Percentiles rank a stretch among this genome's conserved stretches.
phyloP scores from a whole-genome alignment of 2,329 filamentous ascomycete species.

The Fusarium concolor region DNA sequence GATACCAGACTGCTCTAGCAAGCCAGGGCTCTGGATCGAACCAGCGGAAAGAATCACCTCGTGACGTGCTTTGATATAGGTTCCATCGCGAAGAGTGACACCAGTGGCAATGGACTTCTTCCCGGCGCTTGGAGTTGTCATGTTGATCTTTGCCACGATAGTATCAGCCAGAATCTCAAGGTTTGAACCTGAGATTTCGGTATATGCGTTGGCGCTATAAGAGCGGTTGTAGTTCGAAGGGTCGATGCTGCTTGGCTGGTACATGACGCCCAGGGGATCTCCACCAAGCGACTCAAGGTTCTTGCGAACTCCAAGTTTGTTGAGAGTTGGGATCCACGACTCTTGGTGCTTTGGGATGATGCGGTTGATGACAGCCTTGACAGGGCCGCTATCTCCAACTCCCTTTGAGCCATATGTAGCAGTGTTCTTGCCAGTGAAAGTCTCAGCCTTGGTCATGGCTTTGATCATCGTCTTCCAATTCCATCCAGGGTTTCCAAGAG shows the following conservation, averaged over 20 bases:
- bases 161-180: slow-evolving; percentile 46
- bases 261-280: slow-evolving; percentile 59
- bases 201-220: slow-evolving; percentile 60
- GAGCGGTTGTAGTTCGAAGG: slow-evolving; percentile 58
- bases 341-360: slow-evolving; percentile 57
- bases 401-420: slow-evolving; percentile 38
- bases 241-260: slow-evolving; percentile 61
- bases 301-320: slow-evolving; percentile 52
- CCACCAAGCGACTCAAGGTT: slow-evolving; percentile 59
- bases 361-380: slow-evolving; percentile 53
- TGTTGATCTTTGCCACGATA: slow-evolving; percentile 35
- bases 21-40: slow-evolving; percentile 65
- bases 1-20: slow-evolving; percentile 69
- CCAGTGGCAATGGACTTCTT: slow-evolving; percentile 35
- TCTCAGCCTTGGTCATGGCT: slow-evolving; percentile 33
- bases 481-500: slow-evolving; percentile 53
- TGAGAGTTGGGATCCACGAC: slow-evolving; percentile 58
- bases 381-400: slow-evolving; percentile 32
- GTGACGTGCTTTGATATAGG: slow-evolving; percentile 27
- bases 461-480: slow-evolving; percentile 48
- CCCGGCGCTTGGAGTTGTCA: slow-evolving; percentile 33
- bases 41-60: slow-evolving; percentile 54
- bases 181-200: slow-evolving; percentile 55
- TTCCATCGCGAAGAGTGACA: slow-evolving; percentile 24
- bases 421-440: slow-evolving; percentile 39